Percentiles rank a stretch among this genome's conserved stretches.
phyloP scores from a whole-genome alignment of 2,329 filamentous ascomycete genomes.

The Diaporthe destruens region DNA sequence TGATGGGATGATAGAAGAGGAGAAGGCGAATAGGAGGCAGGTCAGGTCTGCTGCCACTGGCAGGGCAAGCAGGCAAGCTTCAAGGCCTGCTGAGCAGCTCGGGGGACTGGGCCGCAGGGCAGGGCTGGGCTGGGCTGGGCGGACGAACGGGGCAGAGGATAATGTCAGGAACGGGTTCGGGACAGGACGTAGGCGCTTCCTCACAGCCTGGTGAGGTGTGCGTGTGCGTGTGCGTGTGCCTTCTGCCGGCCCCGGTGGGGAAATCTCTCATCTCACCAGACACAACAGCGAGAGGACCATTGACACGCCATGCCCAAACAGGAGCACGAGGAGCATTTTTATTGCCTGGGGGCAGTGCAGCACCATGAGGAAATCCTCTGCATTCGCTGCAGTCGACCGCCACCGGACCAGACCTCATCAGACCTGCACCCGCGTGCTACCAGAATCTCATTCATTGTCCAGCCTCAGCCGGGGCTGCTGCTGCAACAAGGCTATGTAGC shows the following conservation, averaged over 20 bases:
- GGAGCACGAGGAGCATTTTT: conserved; percentile 3
- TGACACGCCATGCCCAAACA: conserved; percentile 17
- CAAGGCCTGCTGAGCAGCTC: conserved; percentile 11
- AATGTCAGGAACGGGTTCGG: neutral
- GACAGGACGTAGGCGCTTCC: neutral
- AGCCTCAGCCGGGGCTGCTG: conserved; percentile 22
- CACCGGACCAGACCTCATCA: neutral
- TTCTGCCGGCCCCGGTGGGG: conserved; percentile 1
- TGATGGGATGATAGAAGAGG: conserved; percentile 14
- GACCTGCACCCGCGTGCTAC: neutral
- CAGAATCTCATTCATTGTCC: conserved; percentile 6
- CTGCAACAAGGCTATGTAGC: neutral
- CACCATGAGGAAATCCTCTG: conserved; percentile 26
- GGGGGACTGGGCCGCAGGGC: neutral
- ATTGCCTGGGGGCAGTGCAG: conserved; percentile 30
- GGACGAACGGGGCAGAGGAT: neutral
- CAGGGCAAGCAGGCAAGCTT: neutral
- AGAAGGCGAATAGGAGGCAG: conserved; percentile 31
- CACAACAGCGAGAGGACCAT: conserved; percentile 5
- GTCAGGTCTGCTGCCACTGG: conserved; percentile 11
- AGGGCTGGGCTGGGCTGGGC: neutral
- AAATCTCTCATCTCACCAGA: conserved; percentile 12
- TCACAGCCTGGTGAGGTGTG: neutral
- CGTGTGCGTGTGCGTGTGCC: neutral
- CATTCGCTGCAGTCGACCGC: conserved; percentile 14